phyloP scores from a whole-genome alignment of 2,329 filamentous ascomycete species.

The Colletotrichum euphorbiae region DNA sequence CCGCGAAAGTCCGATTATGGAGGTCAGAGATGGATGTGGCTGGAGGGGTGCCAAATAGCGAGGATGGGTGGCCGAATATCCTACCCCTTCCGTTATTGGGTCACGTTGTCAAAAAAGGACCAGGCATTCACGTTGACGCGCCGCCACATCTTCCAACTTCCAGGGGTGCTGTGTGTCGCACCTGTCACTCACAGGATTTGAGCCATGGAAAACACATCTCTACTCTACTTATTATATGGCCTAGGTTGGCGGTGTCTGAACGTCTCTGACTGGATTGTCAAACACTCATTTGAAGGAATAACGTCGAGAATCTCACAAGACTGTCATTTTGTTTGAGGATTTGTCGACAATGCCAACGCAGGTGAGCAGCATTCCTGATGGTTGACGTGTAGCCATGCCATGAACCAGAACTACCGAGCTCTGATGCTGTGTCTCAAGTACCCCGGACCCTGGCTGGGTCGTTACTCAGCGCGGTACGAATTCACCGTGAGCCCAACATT shows the following conservation, averaged over 20 bases:
- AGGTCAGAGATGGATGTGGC: too few relatives aligned
- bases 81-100: too few relatives aligned
- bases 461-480: slow-evolving; percentile 4
- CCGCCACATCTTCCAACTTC: slow-evolving; percentile 2
- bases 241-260: neutral
- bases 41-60: too few relatives aligned
- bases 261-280: neutral
- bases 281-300: neutral
- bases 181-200: neutral
- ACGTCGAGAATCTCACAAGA: neutral
- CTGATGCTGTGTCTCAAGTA: neutral
- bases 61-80: too few relatives aligned
- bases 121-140: slow-evolving; percentile 20
- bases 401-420: slow-evolving; percentile 3
- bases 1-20: too few relatives aligned
- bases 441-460: slow-evolving; percentile 17
- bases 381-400: neutral
- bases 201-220: neutral
- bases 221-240: too few relatives aligned
- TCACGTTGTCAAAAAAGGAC: slow-evolving; percentile 9
- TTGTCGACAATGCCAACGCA: neutral
- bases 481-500: neutral
- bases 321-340: neutral
- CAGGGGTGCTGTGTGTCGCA: neutral
- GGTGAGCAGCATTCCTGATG: too few relatives aligned